phyloP scores from a whole-genome alignment of 768 basidiomycete species.

The Porphyrellus cyaneotinctus region DNA sequence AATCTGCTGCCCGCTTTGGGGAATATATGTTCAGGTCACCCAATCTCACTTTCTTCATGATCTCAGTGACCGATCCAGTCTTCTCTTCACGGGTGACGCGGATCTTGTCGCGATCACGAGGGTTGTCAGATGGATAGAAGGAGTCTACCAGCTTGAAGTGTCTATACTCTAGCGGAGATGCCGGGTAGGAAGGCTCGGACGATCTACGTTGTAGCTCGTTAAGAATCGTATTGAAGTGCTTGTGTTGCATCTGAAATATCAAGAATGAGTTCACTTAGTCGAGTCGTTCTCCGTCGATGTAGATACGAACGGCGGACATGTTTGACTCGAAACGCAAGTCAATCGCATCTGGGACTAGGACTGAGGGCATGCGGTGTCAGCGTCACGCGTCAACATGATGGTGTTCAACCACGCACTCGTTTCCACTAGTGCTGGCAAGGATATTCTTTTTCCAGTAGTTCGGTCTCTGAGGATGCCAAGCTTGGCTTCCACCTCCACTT shows the following conservation, averaged over 20 bases:
- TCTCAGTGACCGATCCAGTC: conserved; percentile 57
- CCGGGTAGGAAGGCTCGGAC: conserved; percentile 45
- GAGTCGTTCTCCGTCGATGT: conserved; percentile 1
- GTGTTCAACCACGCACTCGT: conserved; percentile 56
- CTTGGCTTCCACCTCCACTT: conserved; percentile 89
- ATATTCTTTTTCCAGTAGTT: conserved; percentile 50
- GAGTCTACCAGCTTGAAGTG: conserved; percentile 79
- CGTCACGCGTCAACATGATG: not conserved
- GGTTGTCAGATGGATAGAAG: conserved; percentile 54
- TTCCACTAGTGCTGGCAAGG: conserved; percentile 74
- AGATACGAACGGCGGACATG: conserved; percentile 73
- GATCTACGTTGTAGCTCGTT: conserved; percentile 71
- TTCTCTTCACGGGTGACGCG: conserved; percentile 84
- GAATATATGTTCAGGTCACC: conserved; percentile 85
- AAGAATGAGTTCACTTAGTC: conserved; percentile 10
- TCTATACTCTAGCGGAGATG: conserved; percentile 63
- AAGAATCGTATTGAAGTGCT: conserved; percentile 80
- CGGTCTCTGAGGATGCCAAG: conserved; percentile 71
- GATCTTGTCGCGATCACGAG: conserved; percentile 51
- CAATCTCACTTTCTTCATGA: conserved; percentile 76
- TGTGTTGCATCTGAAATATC: conserved; percentile 69
- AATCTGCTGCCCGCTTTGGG: conserved; percentile 82
- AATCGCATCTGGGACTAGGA: conserved; percentile 56
- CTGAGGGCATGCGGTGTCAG: conserved; percentile 38
- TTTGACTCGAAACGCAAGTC: conserved; percentile 86